Conservation (phyloP, 2,329 filamentous ascomycete genomes). For the Fusarium lyarnte region DNA sequence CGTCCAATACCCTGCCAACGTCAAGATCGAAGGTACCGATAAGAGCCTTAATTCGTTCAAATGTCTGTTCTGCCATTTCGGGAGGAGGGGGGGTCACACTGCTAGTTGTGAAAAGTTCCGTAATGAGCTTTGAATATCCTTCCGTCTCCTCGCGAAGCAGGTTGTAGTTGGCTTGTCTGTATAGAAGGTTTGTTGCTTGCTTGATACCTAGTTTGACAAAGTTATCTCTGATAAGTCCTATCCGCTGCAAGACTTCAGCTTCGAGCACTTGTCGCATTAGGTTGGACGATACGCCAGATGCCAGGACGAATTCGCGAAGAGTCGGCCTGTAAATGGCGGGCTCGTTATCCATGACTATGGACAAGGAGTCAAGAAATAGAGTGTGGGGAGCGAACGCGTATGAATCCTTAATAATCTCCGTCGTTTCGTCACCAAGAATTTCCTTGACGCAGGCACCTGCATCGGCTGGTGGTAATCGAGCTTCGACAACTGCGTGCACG, state of each 20-base stretch:
- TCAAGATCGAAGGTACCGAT: slow-evolving; percentile 98
- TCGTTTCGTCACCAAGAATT: slow-evolving; percentile 69
- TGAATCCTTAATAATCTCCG: slow-evolving; percentile 60
- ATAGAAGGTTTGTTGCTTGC: slow-evolving; percentile 91
- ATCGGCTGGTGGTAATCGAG: slow-evolving; percentile 71
- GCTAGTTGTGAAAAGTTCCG: slow-evolving; percentile 92
- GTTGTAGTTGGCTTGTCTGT: slow-evolving; percentile 97
- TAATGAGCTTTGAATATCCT: slow-evolving; percentile 95
- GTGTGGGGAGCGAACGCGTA: slow-evolving; percentile 69
- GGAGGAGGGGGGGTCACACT: slow-evolving; percentile 77
- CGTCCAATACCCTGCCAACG: slow-evolving; percentile 92
- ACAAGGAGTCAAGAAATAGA: slow-evolving; percentile 84
- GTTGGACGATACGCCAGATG: slow-evolving; percentile 75
- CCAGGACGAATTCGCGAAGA: slow-evolving; percentile 74
- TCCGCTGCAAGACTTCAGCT: slow-evolving; percentile 74
- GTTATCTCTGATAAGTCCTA: slow-evolving; percentile 85
- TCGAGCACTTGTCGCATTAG: slow-evolving; percentile 88
- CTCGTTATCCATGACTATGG: slow-evolving; percentile 79
- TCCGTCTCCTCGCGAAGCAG: slow-evolving; percentile 94
- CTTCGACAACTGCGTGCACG: slow-evolving; percentile 77
- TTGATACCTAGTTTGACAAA: slow-evolving; percentile 86
- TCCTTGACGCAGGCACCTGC: slow-evolving; percentile 79
- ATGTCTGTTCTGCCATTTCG: slow-evolving; percentile 83
- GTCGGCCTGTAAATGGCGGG: slow-evolving; percentile 57
- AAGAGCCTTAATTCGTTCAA: slow-evolving; percentile 90